These are phyloP conservation scores for Sugiyamaella sp. DNA, from an alignment of 1,139 yeast genomes.

Conservation along the genomic window DNA sequence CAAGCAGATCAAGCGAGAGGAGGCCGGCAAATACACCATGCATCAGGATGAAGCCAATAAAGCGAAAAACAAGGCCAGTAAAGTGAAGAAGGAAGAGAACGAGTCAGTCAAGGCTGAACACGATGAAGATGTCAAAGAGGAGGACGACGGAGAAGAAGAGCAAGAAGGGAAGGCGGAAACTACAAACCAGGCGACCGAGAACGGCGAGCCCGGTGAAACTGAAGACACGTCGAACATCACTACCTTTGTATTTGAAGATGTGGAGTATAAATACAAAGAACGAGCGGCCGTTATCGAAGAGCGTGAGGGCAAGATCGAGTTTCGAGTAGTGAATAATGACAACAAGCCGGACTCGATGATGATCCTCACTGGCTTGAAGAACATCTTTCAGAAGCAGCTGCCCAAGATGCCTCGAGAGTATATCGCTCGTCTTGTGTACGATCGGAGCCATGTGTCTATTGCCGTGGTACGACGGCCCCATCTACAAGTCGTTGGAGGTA, in stretches of 20 bases:
- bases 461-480: conserved; percentile 89
- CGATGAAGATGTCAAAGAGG: conserved; percentile 32
- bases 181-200: conserved; percentile 31
- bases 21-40: conserved; percentile 32
- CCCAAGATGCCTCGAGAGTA: conserved; percentile 99
- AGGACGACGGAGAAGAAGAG: conserved; percentile 35
- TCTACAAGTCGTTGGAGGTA: conserved; percentile 95
- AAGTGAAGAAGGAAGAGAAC: conserved; percentile 34
- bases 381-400: conserved; percentile 93
- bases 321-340: conserved; percentile 94
- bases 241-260: conserved; percentile 70
- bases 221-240: conserved; percentile 43
- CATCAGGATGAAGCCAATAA: conserved; percentile 32
- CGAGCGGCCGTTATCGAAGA: conserved; percentile 94
- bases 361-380: conserved; percentile 91
- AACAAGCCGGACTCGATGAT: conserved; percentile 84
- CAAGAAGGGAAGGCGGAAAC: conserved; percentile 33
- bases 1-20: conserved; percentile 50
- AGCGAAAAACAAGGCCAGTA: conserved; percentile 32
- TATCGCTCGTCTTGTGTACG: conserved; percentile 91
- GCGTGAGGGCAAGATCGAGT: conserved; percentile 86
- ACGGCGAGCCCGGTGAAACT: conserved; percentile 30
- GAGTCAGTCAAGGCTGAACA: conserved; percentile 35
- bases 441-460: conserved; percentile 90
- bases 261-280: conserved; percentile 82